Base-by-base conservation (phyloP, 805 yeast genomes). In the Ogataea thermomethanolica region DNA sequence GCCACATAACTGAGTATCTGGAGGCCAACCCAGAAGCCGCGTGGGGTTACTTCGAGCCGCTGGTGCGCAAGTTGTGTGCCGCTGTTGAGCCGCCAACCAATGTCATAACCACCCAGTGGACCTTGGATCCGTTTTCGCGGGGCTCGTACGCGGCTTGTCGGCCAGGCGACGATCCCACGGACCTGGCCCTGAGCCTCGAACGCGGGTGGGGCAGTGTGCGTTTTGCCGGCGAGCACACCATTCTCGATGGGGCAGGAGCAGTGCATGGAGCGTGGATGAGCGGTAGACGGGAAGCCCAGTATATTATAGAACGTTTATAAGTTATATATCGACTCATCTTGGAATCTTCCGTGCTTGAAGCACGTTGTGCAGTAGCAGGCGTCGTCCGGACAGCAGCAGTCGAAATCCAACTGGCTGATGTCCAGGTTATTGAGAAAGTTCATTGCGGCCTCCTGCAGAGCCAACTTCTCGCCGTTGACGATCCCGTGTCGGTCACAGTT, bases 171-270 rank as follows among this genome's bases (percentile, higher is more conserved):
- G 87, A 81, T 51, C 87, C 95, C 0, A 66, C 76, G 8, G 81
- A 76, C 37, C 58, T 78, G 12, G 73, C 83, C 0, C 56, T 78
- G 11, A 83, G 81, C n/a, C 68, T 85, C 42, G 68, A 74, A 13
- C 74, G 74, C 17, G 85, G 88, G 0, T 65, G 73, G 14, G 78
- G 71, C 9, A 67, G 70, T 7, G 63, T 89, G 2, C 67, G 95
- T 30, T 89, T 89, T 67, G 96, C 96, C 0, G 96, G 96, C 7
- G 96, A 89, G 56, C 96, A 89, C 58, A 84, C 96, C 0, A 77
- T 79, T 15, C 64, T 77, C 50, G 95, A 87, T 49, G 96, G 95
- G 7, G 84, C 88, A 11, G 96, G 96, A 0, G 89, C 95, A 51
- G 93, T 84, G 5, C 95, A 89, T 57, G 96, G 95, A 0, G 96